Conservation (phyloP, 306 rosid genomes). For the Vachellia pachyceras region DNA sequence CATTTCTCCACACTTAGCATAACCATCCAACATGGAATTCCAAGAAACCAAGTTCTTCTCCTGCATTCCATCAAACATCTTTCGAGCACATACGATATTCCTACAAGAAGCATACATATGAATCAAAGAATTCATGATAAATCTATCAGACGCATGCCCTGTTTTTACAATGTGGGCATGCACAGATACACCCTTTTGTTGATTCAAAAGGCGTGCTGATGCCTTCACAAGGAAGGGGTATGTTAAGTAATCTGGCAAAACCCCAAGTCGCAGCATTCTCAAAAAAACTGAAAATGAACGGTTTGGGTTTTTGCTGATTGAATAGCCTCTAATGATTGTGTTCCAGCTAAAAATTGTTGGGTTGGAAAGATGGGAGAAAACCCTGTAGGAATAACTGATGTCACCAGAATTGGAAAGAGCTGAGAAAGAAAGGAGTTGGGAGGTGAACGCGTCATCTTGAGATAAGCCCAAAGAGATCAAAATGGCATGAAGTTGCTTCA, state of each 20-base stretch:
- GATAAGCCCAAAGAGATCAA: constrained; percentile 60
- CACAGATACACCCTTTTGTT: constrained; percentile 58
- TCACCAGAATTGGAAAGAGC: constrained; percentile 60
- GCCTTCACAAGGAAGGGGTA: constrained; percentile 85
- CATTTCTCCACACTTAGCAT: constrained; percentile 72
- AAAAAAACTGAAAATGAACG: constrained; percentile 55
- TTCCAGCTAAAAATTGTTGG: constrained; percentile 69
- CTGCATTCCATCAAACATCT: constrained; percentile 57
- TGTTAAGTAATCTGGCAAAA: constrained; percentile 68
- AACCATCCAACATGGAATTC: constrained; percentile 84
- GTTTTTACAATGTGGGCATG: constrained; percentile 63
- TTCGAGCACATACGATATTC: constrained; percentile 57
- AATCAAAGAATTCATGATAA: constrained; percentile 68
- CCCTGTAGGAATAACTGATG: constrained; percentile 55
- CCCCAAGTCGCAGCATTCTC: constrained; percentile 63
- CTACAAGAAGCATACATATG: constrained; percentile 75
- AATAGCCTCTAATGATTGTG: constrained; percentile 66
- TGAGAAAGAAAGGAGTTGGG: constrained; percentile 55
- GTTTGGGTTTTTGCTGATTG: constrained; percentile 64
- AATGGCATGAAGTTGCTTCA: constrained; percentile 68
- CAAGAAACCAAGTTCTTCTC: constrained; percentile 66
- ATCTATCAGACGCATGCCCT: constrained; percentile 64
- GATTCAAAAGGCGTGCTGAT: constrained; percentile 60
- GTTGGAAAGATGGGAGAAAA: constrained; percentile 57
- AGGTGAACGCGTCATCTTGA: constrained; percentile 49